phyloP scores from a whole-genome alignment of 2,329 filamentous ascomycete genomes.

The Pezicula rhizophila region DNA sequence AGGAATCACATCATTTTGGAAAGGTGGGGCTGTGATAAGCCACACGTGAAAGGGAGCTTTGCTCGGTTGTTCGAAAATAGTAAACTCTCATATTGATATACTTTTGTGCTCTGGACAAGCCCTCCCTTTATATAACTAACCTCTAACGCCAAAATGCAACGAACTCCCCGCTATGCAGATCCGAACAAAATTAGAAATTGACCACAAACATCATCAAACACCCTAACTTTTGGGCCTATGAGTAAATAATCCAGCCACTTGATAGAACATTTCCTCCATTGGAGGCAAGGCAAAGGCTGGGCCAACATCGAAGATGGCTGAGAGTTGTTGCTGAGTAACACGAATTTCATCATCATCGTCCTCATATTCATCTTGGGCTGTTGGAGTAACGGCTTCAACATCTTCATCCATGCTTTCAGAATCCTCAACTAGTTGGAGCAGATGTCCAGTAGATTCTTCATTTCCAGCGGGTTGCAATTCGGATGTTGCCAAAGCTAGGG shows the following conservation, averaged over 20 bases:
- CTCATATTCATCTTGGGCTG: slow-evolving; percentile 31
- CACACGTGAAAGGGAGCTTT: not conserved
- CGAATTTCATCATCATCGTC: slow-evolving; percentile 49
- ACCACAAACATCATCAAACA: not conserved
- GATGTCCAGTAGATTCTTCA: slow-evolving; percentile 19
- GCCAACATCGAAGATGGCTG: slow-evolving; percentile 64
- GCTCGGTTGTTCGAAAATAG: not conserved
- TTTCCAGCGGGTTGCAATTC: slow-evolving; percentile 27
- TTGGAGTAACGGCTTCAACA: slow-evolving; percentile 29
- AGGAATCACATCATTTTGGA: no score
- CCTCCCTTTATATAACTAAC: not conserved
- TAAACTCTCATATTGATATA: not conserved
- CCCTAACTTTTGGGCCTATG: slow-evolving; percentile 40
- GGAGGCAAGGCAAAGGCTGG: slow-evolving; percentile 65
- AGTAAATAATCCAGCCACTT: slow-evolving; percentile 60
- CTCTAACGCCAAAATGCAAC: not conserved
- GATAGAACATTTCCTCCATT: slow-evolving; percentile 70
- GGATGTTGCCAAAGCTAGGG: slow-evolving; percentile 50
- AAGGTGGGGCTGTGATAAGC: not conserved
- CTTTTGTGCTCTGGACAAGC: not conserved
- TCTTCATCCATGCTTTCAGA: slow-evolving; percentile 32
- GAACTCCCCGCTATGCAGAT: slow-evolving; percentile 1
- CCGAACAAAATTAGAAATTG: not conserved
- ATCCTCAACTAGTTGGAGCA: slow-evolving; percentile 18
- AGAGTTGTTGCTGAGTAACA: slow-evolving; percentile 61